These are phyloP conservation scores for Lactifluus piperatus DNA, from an alignment of 768 basidiomycete genomes.

Conservation along the genomic window DNA sequence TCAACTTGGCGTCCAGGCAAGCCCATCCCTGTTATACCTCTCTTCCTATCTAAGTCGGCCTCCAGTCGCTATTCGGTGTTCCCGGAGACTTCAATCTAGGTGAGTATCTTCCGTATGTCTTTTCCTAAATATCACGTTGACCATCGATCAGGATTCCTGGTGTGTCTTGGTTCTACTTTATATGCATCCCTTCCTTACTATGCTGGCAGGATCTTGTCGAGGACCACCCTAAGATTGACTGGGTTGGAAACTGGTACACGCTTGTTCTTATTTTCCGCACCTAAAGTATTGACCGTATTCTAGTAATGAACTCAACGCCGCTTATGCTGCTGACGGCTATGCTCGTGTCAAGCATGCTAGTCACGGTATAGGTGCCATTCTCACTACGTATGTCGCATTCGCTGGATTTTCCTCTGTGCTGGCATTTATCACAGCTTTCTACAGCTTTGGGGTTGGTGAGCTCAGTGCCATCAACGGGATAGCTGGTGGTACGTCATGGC, in stretches of 20 bases:
- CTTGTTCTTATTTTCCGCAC: not conserved
- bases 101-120: conserved; percentile 18
- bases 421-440: not conserved
- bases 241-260: conserved; percentile 78
- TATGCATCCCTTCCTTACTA: conserved; percentile 1
- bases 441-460: conserved; percentile 89
- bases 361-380: conserved; percentile 48
- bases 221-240: conserved; percentile 65
- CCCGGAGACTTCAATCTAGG: conserved; percentile 85
- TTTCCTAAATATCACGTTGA: not conserved
- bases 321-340: conserved; percentile 92
- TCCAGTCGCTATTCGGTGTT: conserved; percentile 71
- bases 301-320: conserved; percentile 78
- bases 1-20: conserved; percentile 56
- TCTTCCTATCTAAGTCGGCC: not conserved
- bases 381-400: conserved; percentile 54
- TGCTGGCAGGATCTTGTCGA: conserved; percentile 68
- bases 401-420: not conserved
- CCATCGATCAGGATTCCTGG: conserved; percentile 35
- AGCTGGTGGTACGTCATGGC: conserved; percentile 46
- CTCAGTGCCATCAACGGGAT: conserved; percentile 81
- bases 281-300: not conserved
- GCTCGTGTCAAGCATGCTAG: conserved; percentile 73
- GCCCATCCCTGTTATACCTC: not conserved
- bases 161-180: conserved; percentile 23